Percentiles rank a stretch among this genome's conserved stretches.
phyloP scores from a whole-genome alignment of 345 rosid genomes.

The Trapa incisa region DNA sequence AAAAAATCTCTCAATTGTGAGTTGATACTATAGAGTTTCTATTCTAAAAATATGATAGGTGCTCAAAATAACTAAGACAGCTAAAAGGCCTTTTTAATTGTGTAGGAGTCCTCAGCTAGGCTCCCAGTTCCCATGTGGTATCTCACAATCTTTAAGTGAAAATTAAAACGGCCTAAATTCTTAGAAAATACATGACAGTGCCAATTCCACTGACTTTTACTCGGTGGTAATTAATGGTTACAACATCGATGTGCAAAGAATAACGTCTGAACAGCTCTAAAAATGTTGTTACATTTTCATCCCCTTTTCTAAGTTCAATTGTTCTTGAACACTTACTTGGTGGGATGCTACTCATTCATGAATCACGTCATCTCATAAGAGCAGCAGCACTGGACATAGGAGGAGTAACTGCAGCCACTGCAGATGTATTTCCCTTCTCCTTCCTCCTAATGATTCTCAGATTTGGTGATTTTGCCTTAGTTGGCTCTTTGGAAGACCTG shows the following conservation, averaged over 20 bases:
- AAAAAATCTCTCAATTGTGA: no score
- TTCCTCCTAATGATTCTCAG: constrained; percentile 31
- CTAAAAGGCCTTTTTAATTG: no score
- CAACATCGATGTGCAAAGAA: background rate
- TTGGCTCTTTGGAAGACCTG: constrained; percentile 55
- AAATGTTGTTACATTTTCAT: constrained; percentile 1
- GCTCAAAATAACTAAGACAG: no score
- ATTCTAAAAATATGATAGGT: no score
- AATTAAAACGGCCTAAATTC: no score
- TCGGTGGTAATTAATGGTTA: background rate
- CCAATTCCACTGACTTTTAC: background rate
- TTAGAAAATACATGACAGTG: no score
- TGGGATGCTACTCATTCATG: background rate
- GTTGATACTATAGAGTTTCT: no score
- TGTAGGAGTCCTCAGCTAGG: no score
- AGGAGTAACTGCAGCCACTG: background rate
- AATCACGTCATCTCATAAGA: constrained; percentile 28
- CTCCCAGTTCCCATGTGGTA: no score
- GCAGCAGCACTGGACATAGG: constrained; percentile 34
- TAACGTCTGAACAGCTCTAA: background rate
- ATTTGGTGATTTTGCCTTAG: constrained; percentile 57
- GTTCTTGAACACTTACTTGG: constrained; percentile 47
- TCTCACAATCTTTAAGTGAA: no score
- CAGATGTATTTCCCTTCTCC: constrained; percentile 13
- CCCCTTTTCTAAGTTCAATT: constrained; percentile 37